Percentiles rank a stretch among this genome's conserved stretches.
Evolutionary conservation across 164 flowering plant genomes (phyloP).

Genomic region (Tinospora cordifolia): DNA sequence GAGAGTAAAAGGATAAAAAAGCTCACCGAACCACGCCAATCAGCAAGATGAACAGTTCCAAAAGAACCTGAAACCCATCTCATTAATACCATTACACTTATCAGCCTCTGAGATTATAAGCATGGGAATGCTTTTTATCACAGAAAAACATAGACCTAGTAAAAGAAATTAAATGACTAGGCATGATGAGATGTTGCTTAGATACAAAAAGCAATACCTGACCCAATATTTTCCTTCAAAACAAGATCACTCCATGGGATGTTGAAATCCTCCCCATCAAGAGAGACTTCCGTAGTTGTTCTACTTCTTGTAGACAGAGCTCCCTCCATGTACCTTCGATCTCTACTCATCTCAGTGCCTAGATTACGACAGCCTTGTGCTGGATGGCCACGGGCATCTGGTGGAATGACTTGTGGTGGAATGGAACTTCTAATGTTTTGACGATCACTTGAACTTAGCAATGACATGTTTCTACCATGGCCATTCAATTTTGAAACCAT

Average conservation of each 20-base stretch:
- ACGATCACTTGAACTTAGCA: slow-evolving; percentile 20
- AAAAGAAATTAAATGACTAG: not conserved
- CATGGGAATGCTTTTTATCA: not conserved
- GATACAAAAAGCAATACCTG: slow-evolving; percentile 44
- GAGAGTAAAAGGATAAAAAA: not conserved
- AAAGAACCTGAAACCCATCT: slow-evolving; percentile 70
- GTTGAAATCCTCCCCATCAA: slow-evolving; percentile 68
- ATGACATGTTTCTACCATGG: slow-evolving; percentile 24
- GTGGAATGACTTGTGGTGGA: slow-evolving; percentile 29
- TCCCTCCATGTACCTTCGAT: slow-evolving; percentile 29
- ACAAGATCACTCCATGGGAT: slow-evolving; percentile 92
- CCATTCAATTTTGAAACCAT: slow-evolving; percentile 22
- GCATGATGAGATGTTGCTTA: slow-evolving; percentile 1
- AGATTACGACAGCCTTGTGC: slow-evolving; percentile 21
- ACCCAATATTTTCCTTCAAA: slow-evolving; percentile 80
- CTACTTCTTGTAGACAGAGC: slow-evolving; percentile 26
- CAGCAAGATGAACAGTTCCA: slow-evolving; percentile 99
- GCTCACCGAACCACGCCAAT: slow-evolving; percentile 97
- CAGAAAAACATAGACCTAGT: not conserved
- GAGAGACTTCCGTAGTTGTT: slow-evolving; percentile 35
- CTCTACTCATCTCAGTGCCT: slow-evolving; percentile 26
- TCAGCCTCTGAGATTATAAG: not conserved
- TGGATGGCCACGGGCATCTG: slow-evolving; percentile 24
- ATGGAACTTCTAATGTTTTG: slow-evolving; percentile 20
- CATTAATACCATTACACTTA: slow-evolving; percentile 1